Base-by-base conservation (phyloP, 345 rosid genomes). In the Isatis tinctoria region DNA sequence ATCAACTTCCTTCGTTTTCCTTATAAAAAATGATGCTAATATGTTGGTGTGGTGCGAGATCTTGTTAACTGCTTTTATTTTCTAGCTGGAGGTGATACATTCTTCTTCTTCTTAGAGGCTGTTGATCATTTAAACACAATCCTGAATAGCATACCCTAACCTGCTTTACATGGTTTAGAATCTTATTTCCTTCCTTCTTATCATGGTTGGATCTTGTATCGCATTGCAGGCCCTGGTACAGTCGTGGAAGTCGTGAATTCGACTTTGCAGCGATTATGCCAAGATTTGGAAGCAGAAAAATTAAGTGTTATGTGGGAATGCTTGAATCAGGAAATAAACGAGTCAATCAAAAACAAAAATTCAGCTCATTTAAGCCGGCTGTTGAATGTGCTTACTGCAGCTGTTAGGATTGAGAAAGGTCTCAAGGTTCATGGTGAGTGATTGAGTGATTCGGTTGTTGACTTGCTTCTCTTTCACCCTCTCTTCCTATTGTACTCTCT, bases 171-270 rank as follows among this genome's bases (percentile, higher is more conserved):
- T 2, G 63, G 11, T 11, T 36, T 48, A 47, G 18, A 60, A 20
- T 39, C 30, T 59, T 60, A 10, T 37, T 39, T 62, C 13, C 54
- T 11, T 54, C 36, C 44, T 28, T 68, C 60, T 78, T 51, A 67
- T 12, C 47, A 40, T 65, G 37, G 24, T 68, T 73, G 40, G 70
- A 67, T 63, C 54, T 47, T 73, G 60, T 58, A 17, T 48, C 16
- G 16, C 54, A 9, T 54, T 79, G 70, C 85, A 94, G 97, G 84
- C 73, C 27, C 87, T 59, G 82, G 72, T 69, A 66, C 83, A 70
- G 82, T 87, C 60, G 80, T 85, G 74, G 92, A 87, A 70, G 96
- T 92, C 79, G 79, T 86, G 70, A 71, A 57, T 69, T 28, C 80
- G 41, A 52, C 87, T 67, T 87, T 88, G 57, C 67, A 74, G 69